Base-by-base conservation (phyloP, 371 early-diverging fungal species). In the Mucor saturninus region DNA sequence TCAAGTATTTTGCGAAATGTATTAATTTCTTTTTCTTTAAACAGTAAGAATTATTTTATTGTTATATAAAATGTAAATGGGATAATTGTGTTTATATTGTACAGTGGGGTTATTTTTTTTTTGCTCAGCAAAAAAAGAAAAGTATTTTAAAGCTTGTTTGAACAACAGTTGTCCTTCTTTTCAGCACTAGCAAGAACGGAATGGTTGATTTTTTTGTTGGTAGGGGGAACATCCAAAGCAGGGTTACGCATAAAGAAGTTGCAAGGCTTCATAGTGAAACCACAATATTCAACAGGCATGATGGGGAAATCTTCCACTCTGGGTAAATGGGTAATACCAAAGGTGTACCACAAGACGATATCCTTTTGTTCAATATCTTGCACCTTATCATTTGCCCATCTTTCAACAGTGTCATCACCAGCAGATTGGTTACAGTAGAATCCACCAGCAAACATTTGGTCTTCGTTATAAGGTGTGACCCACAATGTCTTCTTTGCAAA, bases 301-400 rank as follows among this genome's bases (percentile, higher is more conserved):
- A 83, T 60, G 43, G 83, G 83, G 68, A 81, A 81, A 55, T 83
- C 83, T 65, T 83, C 83, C 8, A 73, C 82, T 48, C 83, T 75
- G 37, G 80, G 80, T 54, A 81, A 61, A 53, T 83, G 83, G 15
- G 81, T 81, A 37, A 83, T 64, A 56, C 80, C 83, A 67, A 83
- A 83, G 8, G 82, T 80, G 39, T 75, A 71, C 83, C 83, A 83
- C n/a, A 81, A 40, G 9, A 81, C 80, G 48, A 83, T 73, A 62
- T 83, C 83, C 2, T 53, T 65, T 54, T 83, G 69, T 29, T 64
- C 65, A 39, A 83, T 68, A 48, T 48, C 28, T 43, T 67, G 51
- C 1, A 56, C 62, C 10, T 65, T 68, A 4, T 21, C n/a, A 54
- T 75, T 77, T 37, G 70, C 70, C 81, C 80, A 83, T 1, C 49